Conservation (phyloP, 192 early-diverging fungal genomes). For the Gonapodya prolifera region DNA sequence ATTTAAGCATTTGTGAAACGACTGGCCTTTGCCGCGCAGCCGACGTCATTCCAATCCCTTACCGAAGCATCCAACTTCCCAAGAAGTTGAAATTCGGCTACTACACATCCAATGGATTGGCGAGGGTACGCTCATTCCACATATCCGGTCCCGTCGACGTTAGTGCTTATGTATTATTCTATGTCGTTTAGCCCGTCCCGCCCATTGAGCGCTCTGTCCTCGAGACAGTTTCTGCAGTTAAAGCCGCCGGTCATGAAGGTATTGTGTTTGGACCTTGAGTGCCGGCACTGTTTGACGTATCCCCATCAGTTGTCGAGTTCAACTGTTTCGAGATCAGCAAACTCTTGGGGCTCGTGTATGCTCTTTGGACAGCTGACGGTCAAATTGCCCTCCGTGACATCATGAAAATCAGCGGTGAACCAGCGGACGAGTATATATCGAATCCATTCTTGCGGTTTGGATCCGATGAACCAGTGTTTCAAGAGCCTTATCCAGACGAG, state of each 20-base stretch:
- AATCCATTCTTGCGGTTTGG: neutral
- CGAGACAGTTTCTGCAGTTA: neutral
- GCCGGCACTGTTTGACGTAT: too few relatives aligned
- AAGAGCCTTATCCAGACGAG: neutral
- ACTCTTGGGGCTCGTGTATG: neutral
- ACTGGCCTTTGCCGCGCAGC: too few relatives aligned
- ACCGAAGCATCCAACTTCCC: neutral
- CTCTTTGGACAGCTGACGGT: neutral
- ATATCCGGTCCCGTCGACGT: too few relatives aligned
- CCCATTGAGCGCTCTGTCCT: neutral
- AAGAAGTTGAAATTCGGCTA: neutral
- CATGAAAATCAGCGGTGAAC: neutral
- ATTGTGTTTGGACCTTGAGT: too few relatives aligned
- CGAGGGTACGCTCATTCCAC: too few relatives aligned
- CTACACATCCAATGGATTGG: neutral
- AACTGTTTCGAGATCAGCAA: neutral
- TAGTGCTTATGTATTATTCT: too few relatives aligned
- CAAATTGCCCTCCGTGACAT: neutral
- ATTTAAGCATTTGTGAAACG: too few relatives aligned
- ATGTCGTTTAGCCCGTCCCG: neutral
- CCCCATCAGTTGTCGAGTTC: neutral
- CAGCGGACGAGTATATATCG: neutral
- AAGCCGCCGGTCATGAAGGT: neutral
- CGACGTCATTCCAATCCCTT: neutral
- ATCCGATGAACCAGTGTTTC: neutral